Evolutionary conservation across 192 early-diverging fungal species (phyloP), one percentile per base, ranked within the genome.

Genomic region (Mortierella antarctica): DNA sequence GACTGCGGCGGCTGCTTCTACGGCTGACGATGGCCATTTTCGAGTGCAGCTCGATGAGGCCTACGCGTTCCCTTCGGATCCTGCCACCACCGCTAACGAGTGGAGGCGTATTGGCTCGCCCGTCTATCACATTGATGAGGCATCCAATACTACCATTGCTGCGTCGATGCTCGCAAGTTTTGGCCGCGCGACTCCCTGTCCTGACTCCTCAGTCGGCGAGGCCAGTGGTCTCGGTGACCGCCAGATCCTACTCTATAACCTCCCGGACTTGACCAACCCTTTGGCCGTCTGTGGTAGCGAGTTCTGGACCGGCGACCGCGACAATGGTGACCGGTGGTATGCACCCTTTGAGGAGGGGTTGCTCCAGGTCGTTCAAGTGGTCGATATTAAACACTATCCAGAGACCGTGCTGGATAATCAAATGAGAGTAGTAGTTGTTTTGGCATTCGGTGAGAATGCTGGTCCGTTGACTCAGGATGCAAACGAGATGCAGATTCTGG

Each of bases 381-480:
- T 80, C 42, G 77, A 80, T 41, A 65, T 80, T n/a, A 53, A 66
- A 12, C 77, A 80, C 20, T 67, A 68, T 39, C 77, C 77, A 4
- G 20, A 55, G 2, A 23, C n/a, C 11, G 58, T 21, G 21, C 42
- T 17, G 6, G n/a, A 54, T 21, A 18, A 40, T 6, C 18, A 65
- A 17, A 72, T 80, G 77, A 50, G 77, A 21, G 60, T 80, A 6
- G 58, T 80, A 18, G 48, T 80, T n/a, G 49, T 67, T 21, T 15
- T 80, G 17, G 77, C 70, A 5, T 80, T 72, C 17, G 70, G 77
- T 20, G 45, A 68, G 21, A 67, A 72, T n/a, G 63, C 69, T 1
- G 23, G 63, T 7, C 67, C 67, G 1, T 39, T 42, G 51, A 44
- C 56, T 11, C 42, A 48, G 10, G 60, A 60, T 12, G 40, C 39